Conservation (phyloP, 1,284 basidiomycete genomes). For the Mycosarcoma mackinlayi region DNA sequence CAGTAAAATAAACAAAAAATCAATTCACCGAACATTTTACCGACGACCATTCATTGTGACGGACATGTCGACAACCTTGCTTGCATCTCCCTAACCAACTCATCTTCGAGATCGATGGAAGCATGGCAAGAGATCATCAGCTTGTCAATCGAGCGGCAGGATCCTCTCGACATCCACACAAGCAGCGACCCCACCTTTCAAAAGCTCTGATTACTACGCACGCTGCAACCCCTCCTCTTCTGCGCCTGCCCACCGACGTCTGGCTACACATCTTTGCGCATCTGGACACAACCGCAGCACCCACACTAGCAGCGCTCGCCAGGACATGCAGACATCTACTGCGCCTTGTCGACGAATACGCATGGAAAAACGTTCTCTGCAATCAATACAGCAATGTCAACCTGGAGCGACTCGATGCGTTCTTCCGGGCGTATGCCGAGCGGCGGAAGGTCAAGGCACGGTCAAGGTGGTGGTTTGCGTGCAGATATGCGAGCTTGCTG, state of each 20-base stretch:
- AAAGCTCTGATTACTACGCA: background rate
- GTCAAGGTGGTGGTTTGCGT: conserved; percentile 19
- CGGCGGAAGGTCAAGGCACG: background rate
- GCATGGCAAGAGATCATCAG: no score
- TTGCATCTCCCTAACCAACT: no score
- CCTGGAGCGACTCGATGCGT: background rate
- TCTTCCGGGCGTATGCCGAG: background rate
- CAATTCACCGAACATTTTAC: background rate
- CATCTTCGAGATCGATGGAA: no score
- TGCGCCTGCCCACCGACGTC: conserved; percentile 30
- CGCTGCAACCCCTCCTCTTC: conserved; percentile 2
- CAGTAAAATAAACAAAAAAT: no score
- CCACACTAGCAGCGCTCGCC: conserved; percentile 12
- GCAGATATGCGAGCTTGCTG: conserved; percentile 2
- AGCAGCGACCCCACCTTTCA: background rate
- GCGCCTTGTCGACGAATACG: conserved; percentile 25
- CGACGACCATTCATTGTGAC: background rate
- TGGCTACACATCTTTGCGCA: conserved; percentile 35
- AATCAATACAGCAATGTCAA: background rate
- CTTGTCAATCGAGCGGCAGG: no score
- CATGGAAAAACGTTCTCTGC: conserved; percentile 8
- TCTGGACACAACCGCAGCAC: background rate
- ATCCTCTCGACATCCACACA: background rate
- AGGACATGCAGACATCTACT: conserved; percentile 8
- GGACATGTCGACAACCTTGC: background rate